A percentile compares a stretch with the other conserved stretches of the same genome.
Evolutionary conservation across 129 eudicot genomes (phyloP).

Genomic region (Heracleum sosnowskyi): DNA sequence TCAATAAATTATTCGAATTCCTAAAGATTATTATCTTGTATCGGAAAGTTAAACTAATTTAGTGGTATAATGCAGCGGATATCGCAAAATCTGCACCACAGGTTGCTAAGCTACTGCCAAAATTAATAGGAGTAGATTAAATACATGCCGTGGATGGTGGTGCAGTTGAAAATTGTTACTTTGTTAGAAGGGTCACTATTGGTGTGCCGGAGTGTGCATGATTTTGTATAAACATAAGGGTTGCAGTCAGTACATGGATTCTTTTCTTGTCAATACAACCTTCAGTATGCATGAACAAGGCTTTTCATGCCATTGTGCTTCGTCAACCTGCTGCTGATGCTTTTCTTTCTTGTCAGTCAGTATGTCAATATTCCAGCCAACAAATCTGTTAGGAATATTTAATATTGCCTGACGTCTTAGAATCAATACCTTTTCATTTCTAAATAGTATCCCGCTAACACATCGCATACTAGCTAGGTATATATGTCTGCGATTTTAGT

Average conservation of each 20-base stretch:
- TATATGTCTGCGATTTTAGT: background rate
- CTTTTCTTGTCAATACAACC: background rate
- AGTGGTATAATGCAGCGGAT: background rate
- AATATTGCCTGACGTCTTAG: background rate
- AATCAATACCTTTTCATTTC: background rate
- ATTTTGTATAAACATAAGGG: background rate
- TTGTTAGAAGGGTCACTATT: slow-evolving; percentile 2
- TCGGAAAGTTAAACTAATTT: background rate
- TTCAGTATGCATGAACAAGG: background rate
- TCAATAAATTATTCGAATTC: background rate
- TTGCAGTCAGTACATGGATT: background rate
- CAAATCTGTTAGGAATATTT: background rate
- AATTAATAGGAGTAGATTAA: background rate
- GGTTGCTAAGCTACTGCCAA: background rate
- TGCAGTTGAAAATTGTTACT: background rate
- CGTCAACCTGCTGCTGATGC: background rate
- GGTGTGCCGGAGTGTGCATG: slow-evolving; percentile 1
- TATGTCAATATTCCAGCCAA: background rate
- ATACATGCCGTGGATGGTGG: background rate
- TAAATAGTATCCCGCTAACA: background rate
- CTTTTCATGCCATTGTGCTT: background rate
- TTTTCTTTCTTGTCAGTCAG: background rate
- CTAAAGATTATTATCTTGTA: background rate
- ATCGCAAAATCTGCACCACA: background rate
- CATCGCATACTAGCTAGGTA: background rate